phyloP scores from a whole-genome alignment of 345 rosid genomes.

The Erucastrum elatum region DNA sequence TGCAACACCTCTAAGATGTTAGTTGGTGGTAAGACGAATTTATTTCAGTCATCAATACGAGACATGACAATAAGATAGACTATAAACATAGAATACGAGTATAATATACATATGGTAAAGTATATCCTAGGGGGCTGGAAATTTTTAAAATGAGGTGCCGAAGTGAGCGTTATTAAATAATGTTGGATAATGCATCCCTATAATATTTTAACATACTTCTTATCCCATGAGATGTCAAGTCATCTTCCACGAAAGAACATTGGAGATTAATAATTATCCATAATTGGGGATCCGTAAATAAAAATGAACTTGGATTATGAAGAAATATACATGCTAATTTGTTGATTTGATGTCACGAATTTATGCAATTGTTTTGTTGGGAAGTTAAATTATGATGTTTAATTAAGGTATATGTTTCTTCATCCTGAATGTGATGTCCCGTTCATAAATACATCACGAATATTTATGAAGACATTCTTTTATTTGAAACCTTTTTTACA shows the following conservation, averaged over 20 bases:
- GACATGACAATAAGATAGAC: background rate
- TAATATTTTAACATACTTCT: background rate
- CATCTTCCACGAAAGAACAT: constrained; percentile 23
- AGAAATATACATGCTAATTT: background rate
- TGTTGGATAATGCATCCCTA: constrained; percentile 19
- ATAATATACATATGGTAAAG: background rate
- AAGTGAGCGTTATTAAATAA: background rate
- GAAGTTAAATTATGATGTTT: too few relatives aligned
- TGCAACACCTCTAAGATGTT: constrained; percentile 12
- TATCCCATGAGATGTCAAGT: constrained; percentile 23
- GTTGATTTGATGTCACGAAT: too few relatives aligned
- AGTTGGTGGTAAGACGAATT: constrained; percentile 23
- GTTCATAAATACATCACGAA: too few relatives aligned
- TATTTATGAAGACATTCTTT: too few relatives aligned
- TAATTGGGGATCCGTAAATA: constrained; percentile 2
- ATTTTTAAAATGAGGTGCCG: background rate
- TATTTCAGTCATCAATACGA: constrained; percentile 14
- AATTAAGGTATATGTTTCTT: too few relatives aligned
- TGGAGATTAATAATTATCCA: constrained; percentile 9
- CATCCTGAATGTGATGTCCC: too few relatives aligned
- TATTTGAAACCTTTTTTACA: too few relatives aligned
- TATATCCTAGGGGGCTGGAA: background rate
- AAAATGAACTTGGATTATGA: constrained; percentile 3
- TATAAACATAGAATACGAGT: background rate
- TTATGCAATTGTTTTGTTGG: too few relatives aligned